Evolutionary conservation across 805 yeast species (phyloP).

Genomic region (Yarrowia hollandica): DNA sequence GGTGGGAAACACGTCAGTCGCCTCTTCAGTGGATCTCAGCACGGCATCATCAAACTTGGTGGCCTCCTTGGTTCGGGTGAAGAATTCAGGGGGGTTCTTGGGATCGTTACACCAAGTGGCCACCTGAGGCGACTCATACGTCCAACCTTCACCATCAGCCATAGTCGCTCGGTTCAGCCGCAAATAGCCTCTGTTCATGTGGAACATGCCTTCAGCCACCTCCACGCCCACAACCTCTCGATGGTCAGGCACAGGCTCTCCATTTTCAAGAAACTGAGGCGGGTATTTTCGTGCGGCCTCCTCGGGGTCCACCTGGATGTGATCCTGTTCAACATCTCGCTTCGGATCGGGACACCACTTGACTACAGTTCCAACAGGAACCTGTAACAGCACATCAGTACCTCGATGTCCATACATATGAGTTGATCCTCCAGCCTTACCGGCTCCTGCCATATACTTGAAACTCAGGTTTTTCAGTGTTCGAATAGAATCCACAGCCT

Average conservation of each 20-base stretch:
- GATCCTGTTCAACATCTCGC: constrained; percentile 32
- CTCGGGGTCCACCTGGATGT: constrained; percentile 31
- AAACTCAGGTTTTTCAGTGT: constrained; percentile 70
- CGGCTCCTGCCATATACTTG: constrained; percentile 69
- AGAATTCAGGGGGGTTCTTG: constrained; percentile 50
- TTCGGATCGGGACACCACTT: constrained; percentile 82
- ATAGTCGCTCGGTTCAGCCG: constrained; percentile 67
- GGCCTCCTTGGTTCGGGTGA: constrained; percentile 59
- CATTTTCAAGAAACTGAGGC: constrained; percentile 32
- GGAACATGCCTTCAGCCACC: constrained; percentile 34
- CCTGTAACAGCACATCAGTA: constrained; percentile 71
- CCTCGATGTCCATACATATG: constrained; percentile 90
- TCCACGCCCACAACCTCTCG: constrained; percentile 33
- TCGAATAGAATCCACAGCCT: constrained; percentile 69
- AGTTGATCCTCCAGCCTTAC: constrained; percentile 66
- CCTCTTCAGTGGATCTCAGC: constrained; percentile 56
- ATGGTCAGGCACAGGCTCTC: constrained; percentile 31
- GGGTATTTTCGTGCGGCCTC: constrained; percentile 4
- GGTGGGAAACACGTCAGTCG: constrained; percentile 70
- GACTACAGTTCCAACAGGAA: constrained; percentile 88
- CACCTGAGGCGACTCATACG: constrained; percentile 70
- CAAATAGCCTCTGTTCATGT: constrained; percentile 32
- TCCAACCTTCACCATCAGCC: constrained; percentile 82
- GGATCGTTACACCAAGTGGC: constrained; percentile 42
- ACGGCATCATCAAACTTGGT: constrained; percentile 67